phyloP scores from a whole-genome alignment of 1,139 yeast genomes.

The Candida frijolesensis region DNA sequence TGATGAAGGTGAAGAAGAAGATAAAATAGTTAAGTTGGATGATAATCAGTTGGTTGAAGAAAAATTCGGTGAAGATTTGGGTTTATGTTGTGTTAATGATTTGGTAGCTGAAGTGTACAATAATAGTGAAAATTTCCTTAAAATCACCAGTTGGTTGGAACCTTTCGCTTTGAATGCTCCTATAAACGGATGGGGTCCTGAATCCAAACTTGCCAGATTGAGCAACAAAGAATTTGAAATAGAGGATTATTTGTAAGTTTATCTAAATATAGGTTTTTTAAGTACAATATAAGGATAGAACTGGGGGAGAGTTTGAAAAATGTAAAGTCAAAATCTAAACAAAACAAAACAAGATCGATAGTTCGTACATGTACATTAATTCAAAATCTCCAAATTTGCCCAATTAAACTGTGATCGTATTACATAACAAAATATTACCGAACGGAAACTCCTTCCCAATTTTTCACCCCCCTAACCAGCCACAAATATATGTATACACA shows the following conservation, averaged over 20 bases:
- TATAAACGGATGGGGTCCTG: slow-evolving; percentile 71
- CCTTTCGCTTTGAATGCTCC: slow-evolving; percentile 74
- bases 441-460: no score
- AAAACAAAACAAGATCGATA: neutral
- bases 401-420: no score
- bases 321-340: neutral
- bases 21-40: slow-evolving; percentile 50
- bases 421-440: no score
- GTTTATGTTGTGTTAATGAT: slow-evolving; percentile 79
- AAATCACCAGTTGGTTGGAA: slow-evolving; percentile 59
- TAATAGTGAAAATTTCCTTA: slow-evolving; percentile 64
- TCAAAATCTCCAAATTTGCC: neutral
- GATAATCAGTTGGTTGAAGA: slow-evolving; percentile 78
- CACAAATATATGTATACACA: no score
- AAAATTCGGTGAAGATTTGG: slow-evolving; percentile 61
- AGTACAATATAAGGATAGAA: no score
- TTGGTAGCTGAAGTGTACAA: slow-evolving; percentile 68
- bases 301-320: neutral
- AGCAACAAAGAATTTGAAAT: slow-evolving; percentile 1
- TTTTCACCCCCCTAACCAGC: no score
- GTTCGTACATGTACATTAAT: neutral
- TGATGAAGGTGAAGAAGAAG: slow-evolving; percentile 32
- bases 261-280: no score
- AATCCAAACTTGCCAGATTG: slow-evolving; percentile 34
- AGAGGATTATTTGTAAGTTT: neutral